Conservation (phyloP, 495 filamentous ascomycete genomes). For the Neurospora sp. region DNA sequence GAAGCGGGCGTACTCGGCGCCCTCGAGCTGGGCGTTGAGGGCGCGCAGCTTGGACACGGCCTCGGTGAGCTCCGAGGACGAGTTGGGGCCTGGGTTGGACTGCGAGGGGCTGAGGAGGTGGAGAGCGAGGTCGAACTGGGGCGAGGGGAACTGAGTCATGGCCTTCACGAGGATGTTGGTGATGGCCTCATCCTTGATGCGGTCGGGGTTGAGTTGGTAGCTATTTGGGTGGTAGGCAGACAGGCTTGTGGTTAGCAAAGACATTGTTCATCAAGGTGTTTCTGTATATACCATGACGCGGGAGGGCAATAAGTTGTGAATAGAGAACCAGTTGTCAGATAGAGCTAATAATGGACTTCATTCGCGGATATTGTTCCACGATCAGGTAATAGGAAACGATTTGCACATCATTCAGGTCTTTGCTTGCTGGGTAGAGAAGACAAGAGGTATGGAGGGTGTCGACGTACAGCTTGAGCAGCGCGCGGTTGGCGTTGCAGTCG, state of each 20-base stretch:
- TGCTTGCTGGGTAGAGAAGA: neutral
- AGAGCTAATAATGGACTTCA: conserved; percentile 52
- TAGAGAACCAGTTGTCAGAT: conserved; percentile 41
- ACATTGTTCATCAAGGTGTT: neutral
- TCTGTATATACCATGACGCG: neutral
- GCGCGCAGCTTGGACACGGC: conserved; percentile 79
- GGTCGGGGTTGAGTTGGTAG: conserved; percentile 99
- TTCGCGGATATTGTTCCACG: conserved; percentile 34
- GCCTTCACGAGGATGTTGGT: conserved; percentile 98
- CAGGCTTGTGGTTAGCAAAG: conserved; percentile 4
- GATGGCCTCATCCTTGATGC: conserved; percentile 87
- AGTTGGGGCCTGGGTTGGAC: conserved; percentile 30
- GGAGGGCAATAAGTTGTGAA: neutral
- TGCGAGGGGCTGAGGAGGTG: conserved; percentile 62
- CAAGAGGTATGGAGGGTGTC: neutral
- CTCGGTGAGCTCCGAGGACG: conserved; percentile 57
- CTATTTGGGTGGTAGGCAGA: conserved; percentile 33
- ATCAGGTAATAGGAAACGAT: conserved; percentile 99
- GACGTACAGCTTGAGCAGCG: conserved; percentile 94
- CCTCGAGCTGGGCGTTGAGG: conserved; percentile 76
- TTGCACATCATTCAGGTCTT: conserved; percentile 54
- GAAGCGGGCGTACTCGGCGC: conserved; percentile 79
- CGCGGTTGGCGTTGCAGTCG: conserved; percentile 93
- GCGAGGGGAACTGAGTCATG: conserved; percentile 91
- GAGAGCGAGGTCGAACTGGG: conserved; percentile 88